A percentile compares a stretch with the other conserved stretches of the same genome.
These are phyloP conservation scores for Dothideomycetes sp. DNA, from an alignment of 2,329 filamentous ascomycete genomes.

Conservation along the genomic window DNA sequence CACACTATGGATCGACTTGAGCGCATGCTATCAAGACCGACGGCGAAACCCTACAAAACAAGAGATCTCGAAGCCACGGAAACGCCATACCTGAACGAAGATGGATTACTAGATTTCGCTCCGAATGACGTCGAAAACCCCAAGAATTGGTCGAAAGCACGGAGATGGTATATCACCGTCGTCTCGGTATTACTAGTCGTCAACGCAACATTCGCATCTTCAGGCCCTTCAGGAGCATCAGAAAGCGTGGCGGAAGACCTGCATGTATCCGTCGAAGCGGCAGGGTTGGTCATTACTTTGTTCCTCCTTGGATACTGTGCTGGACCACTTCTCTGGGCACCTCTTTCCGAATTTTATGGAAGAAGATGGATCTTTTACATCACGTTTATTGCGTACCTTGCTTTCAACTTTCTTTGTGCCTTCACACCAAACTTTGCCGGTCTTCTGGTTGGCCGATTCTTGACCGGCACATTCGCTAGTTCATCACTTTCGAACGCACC, in stretches of 20 bases:
- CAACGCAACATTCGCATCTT: constrained; percentile 48
- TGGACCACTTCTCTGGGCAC: constrained; percentile 55
- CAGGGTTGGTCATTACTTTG: constrained; percentile 25
- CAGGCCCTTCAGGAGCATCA: constrained; percentile 31
- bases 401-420: constrained; percentile 46
- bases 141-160: constrained; percentile 37
- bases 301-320: constrained; percentile 44
- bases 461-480: constrained; percentile 48
- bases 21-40: constrained; percentile 42
- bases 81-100: constrained; percentile 37
- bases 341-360: constrained; percentile 57
- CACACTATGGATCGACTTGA: constrained; percentile 34
- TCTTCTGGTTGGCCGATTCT: constrained; percentile 46
- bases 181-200: constrained; percentile 40
- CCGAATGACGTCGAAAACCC: constrained; percentile 44
- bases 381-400: constrained; percentile 32
- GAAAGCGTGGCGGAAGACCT: constrained; percentile 38
- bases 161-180: constrained; percentile 36
- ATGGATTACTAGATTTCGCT: constrained; percentile 44
- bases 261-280: constrained; percentile 37
- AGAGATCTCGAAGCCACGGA: constrained; percentile 28
- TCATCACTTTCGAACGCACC: constrained; percentile 35
- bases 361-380: constrained; percentile 45
- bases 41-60: constrained; percentile 45
- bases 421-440: constrained; percentile 46